A percentile compares a stretch with the other conserved stretches of the same genome.
Evolutionary conservation across 2,329 filamentous ascomycete genomes (phyloP).

Genomic region (Endothia cerciana): DNA sequence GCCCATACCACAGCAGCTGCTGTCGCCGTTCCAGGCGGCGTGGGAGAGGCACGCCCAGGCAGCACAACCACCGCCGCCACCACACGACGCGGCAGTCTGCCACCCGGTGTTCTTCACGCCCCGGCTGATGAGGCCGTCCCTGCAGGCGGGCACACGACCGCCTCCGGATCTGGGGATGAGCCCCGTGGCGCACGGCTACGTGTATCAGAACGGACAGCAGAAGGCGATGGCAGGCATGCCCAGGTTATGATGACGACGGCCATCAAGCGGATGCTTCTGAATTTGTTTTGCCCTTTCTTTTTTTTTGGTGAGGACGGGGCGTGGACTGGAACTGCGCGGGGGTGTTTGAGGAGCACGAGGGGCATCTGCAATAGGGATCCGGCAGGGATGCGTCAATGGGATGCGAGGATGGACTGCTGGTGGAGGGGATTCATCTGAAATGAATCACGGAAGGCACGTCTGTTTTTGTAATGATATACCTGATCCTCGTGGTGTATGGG

Average conservation of each 20-base stretch:
- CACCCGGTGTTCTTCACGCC: conserved; percentile 81
- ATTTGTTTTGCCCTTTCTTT: too few species aligned
- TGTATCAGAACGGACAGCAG: conserved; percentile 53
- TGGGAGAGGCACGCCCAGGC: conserved; percentile 41
- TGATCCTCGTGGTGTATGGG: background rate
- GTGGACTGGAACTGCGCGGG: too few species aligned
- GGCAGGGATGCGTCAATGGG: too few species aligned
- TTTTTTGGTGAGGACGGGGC: too few species aligned
- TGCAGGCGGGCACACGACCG: background rate
- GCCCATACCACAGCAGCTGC: conserved; percentile 33
- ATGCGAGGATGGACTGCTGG: background rate
- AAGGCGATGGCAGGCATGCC: conserved; percentile 34
- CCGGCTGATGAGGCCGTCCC: conserved; percentile 55
- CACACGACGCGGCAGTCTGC: conserved; percentile 45
- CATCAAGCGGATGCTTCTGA: too few species aligned
- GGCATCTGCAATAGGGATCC: too few species aligned
- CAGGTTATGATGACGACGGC: conserved; percentile 41
- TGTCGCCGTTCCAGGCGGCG: conserved; percentile 32
- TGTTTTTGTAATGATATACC: background rate
- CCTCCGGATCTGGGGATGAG: conserved; percentile 27
- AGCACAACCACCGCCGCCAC: conserved; percentile 60
- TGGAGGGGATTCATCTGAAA: background rate
- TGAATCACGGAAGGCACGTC: background rate
- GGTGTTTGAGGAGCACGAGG: background rate
- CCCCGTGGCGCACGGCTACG: conserved; percentile 64